These are phyloP conservation scores for Parasarocladium wereldwijsianum DNA, from an alignment of 2,329 filamentous ascomycete genomes.

Conservation along the genomic window DNA sequence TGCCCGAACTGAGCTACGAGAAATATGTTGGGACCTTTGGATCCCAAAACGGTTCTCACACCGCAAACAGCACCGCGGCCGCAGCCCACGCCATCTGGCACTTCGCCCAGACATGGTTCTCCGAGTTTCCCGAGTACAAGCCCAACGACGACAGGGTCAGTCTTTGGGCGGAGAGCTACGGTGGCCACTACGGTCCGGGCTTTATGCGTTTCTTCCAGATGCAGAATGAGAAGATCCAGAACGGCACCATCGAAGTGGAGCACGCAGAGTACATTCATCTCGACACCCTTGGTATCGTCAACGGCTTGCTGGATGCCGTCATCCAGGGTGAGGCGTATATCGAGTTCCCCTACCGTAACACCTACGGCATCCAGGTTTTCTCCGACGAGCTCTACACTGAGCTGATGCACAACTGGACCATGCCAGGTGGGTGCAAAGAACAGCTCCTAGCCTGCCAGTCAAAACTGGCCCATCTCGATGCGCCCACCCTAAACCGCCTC, in stretches of 20 bases:
- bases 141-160: constrained; percentile 40
- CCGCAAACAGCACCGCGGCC: constrained; percentile 34
- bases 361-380: constrained; percentile 45
- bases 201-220: constrained; percentile 43
- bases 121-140: constrained; percentile 42
- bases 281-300: constrained; percentile 51
- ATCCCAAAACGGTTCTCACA: constrained; percentile 15
- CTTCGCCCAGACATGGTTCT: constrained; percentile 47
- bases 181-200: constrained; percentile 53
- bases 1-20: constrained; percentile 22
- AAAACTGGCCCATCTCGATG: constrained; percentile 33
- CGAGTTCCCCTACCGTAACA: constrained; percentile 43
- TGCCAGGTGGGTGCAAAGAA: constrained; percentile 34
- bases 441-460: constrained; percentile 35
- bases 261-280: constrained; percentile 36
- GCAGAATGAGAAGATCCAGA: constrained; percentile 39
- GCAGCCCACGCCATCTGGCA: constrained; percentile 48
- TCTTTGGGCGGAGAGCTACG: constrained; percentile 54
- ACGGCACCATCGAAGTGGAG: constrained; percentile 18
- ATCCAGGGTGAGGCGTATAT: constrained; percentile 44
- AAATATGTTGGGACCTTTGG: constrained; percentile 17
- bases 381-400: constrained; percentile 23
- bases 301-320: constrained; percentile 51
- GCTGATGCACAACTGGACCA: constrained; percentile 15
- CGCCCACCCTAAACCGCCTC: constrained; percentile 24